These are phyloP conservation scores for Carex littledalei DNA, from an alignment of 176 grass and related monocot species.

Conservation along the genomic window DNA sequence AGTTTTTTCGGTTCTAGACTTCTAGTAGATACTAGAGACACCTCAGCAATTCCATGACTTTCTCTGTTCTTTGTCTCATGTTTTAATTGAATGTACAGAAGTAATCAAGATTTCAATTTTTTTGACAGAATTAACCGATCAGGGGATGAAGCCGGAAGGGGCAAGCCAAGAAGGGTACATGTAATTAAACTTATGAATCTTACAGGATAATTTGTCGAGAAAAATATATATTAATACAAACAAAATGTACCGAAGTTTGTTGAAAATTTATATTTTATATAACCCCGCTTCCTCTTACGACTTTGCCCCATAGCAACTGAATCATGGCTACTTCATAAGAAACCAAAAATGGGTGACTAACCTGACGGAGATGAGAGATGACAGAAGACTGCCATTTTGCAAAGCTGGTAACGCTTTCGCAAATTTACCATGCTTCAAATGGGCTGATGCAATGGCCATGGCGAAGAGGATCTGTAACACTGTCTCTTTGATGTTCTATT, in stretches of 20 bases:
- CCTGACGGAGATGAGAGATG: neutral
- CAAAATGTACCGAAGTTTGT: neutral
- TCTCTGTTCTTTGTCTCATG: neutral
- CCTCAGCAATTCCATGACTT: neutral
- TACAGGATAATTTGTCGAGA: neutral
- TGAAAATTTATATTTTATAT: neutral
- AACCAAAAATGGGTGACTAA: neutral
- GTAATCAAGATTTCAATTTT: neutral
- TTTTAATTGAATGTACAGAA: neutral
- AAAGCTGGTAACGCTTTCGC: neutral
- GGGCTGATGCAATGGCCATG: constrained; percentile 13
- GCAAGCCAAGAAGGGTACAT: neutral
- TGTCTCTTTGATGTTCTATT: neutral
- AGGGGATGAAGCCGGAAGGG: neutral
- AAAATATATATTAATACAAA: neutral
- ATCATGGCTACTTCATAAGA: neutral
- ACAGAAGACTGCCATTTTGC: neutral
- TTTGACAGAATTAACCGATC: neutral
- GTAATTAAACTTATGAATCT: neutral
- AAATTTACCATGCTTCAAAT: neutral
- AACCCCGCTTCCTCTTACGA: neutral
- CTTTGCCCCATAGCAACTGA: neutral
- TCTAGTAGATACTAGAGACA: neutral
- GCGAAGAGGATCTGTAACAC: neutral
- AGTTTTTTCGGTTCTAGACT: neutral